phyloP scores from a whole-genome alignment of 192 early-diverging fungal species.

The Linnemannia schmuckeri region DNA sequence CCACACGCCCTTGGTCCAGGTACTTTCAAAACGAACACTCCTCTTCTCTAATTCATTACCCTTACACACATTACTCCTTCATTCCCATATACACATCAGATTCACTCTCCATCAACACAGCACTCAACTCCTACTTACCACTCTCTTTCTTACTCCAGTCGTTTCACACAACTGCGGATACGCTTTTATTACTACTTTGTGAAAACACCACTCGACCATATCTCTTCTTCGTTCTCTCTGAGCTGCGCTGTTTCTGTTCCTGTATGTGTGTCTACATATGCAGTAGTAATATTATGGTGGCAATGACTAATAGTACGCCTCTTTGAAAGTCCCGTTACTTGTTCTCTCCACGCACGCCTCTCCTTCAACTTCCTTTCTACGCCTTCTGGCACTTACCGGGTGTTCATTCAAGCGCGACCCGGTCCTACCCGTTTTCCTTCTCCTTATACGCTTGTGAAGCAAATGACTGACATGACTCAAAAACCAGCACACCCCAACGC shows the following conservation, averaged over 20 bases:
- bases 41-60: too few species aligned
- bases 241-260: neutral
- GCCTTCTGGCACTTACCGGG: neutral
- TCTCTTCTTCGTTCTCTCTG: neutral
- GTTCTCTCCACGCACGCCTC: too few species aligned
- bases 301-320: neutral
- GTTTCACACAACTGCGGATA: neutral
- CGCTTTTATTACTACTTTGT: neutral
- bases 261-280: neutral
- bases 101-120: too few species aligned
- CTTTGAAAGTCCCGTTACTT: neutral
- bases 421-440: neutral
- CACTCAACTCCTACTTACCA: too few species aligned
- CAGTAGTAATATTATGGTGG: neutral
- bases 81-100: too few species aligned
- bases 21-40: too few species aligned
- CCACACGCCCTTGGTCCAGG: too few species aligned
- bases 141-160: neutral
- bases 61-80: too few species aligned
- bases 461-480: neutral
- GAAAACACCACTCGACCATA: too few species aligned
- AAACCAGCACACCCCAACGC: neutral
- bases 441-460: neutral
- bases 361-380: neutral
- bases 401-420: constrained; percentile 5